These are phyloP conservation scores for Urostyla sp. DNA, from an alignment of 73 alveolate species.

Conservation along the genomic window DNA sequence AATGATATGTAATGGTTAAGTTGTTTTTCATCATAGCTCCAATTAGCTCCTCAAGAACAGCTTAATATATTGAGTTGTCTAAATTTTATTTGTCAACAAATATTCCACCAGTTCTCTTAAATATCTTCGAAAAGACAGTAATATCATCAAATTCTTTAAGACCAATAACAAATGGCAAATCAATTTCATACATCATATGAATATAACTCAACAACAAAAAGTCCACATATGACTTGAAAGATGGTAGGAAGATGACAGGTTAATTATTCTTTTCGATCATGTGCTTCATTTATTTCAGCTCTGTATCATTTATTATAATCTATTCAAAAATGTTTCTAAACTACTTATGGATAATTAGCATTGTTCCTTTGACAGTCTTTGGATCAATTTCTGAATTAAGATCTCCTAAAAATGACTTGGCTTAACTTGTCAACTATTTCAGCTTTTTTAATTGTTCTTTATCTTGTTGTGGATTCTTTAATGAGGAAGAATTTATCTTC, in stretches of 20 bases:
- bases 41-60: slow-evolving; percentile 85
- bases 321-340: slow-evolving; percentile 86
- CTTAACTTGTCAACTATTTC: background rate
- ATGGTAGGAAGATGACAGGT: slow-evolving; percentile 82
- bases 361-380: slow-evolving; percentile 61
- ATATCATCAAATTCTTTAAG: slow-evolving; percentile 84
- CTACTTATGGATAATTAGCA: slow-evolving; percentile 67
- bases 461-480: background rate
- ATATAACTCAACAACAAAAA: slow-evolving; percentile 80
- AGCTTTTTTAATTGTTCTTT: background rate
- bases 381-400: slow-evolving; percentile 10
- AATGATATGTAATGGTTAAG: slow-evolving; percentile 80
- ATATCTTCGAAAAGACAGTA: slow-evolving; percentile 71
- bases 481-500: too few relatives aligned
- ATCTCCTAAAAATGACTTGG: background rate
- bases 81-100: slow-evolving; percentile 69
- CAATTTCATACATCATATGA: slow-evolving; percentile 75
- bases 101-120: slow-evolving; percentile 90
- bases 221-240: slow-evolving; percentile 90
- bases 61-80: slow-evolving; percentile 70
- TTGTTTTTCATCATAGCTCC: slow-evolving; percentile 65
- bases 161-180: slow-evolving; percentile 88
- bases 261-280: slow-evolving; percentile 14
- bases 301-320: slow-evolving; percentile 74
- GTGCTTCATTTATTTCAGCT: slow-evolving; percentile 65